Percentiles rank a stretch among this genome's conserved stretches.
These are phyloP conservation scores for Rhizopus delemar DNA, from an alignment of 371 early-diverging fungal genomes.

Conservation along the genomic window DNA sequence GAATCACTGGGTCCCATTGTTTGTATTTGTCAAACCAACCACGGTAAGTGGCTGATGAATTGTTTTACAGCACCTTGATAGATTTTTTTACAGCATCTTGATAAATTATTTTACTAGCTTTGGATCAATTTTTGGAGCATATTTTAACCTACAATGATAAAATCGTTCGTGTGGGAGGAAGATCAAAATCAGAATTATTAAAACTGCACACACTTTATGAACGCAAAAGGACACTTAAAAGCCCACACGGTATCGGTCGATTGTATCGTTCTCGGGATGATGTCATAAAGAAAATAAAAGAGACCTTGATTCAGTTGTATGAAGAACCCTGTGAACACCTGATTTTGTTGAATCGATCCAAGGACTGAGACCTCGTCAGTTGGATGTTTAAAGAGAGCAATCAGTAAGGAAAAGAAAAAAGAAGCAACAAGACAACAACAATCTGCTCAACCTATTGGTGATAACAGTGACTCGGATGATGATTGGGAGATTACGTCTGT, in stretches of 20 bases:
- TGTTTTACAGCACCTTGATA: background rate
- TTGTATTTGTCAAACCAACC: constrained; percentile 72
- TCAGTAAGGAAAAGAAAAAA: constrained; percentile 16
- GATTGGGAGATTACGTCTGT: constrained; percentile 42
- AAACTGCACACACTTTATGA: constrained; percentile 48
- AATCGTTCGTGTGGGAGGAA: constrained; percentile 65
- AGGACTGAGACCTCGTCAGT: constrained; percentile 41
- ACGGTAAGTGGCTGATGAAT: constrained; percentile 35
- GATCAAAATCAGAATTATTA: constrained; percentile 56
- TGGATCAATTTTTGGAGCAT: constrained; percentile 73
- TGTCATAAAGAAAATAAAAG: constrained; percentile 38
- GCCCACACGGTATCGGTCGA: constrained; percentile 29
- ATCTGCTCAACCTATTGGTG: constrained; percentile 2
- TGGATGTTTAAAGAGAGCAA: constrained; percentile 35
- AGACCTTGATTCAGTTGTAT: constrained; percentile 44
- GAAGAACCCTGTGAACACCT: constrained; percentile 53
- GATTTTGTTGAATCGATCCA: constrained; percentile 37
- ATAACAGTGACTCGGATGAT: constrained; percentile 36
- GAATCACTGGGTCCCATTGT: constrained; percentile 55
- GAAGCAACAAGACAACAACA: background rate
- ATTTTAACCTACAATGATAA: constrained; percentile 46
- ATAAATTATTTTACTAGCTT: constrained; percentile 34
- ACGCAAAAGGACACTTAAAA: constrained; percentile 35
- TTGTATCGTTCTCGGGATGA: constrained; percentile 42
- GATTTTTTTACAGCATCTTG: background rate